Percentiles rank a stretch among this genome's conserved stretches.
Conservation (phyloP, 2,329 filamentous ascomycete genomes). For the Diaporthe sp. region DNA sequence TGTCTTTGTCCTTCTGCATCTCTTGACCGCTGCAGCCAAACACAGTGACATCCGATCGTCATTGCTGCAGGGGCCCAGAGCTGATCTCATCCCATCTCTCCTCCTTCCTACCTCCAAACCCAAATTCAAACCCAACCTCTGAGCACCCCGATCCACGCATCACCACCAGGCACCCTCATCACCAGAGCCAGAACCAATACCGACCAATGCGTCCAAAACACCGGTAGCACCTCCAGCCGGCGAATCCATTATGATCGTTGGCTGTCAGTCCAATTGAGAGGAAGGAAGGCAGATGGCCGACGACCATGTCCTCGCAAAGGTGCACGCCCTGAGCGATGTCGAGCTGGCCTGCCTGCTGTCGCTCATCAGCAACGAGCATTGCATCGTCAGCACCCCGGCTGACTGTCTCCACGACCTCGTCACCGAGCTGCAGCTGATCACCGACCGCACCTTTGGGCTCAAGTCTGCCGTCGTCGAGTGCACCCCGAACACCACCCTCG, state of each 20-base stretch:
- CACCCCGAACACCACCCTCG: slow-evolving; percentile 79
- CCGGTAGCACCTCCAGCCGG: slow-evolving; percentile 8
- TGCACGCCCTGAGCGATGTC: slow-evolving; percentile 86
- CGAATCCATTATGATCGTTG: slow-evolving; percentile 29
- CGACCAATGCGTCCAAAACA: background rate
- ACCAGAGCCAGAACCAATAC: background rate
- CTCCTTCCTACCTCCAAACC: background rate
- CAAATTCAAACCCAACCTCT: background rate
- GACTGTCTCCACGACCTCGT: slow-evolving; percentile 76
- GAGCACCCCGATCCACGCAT: background rate
- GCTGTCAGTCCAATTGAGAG: slow-evolving; percentile 5
- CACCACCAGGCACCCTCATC: slow-evolving; percentile 18
- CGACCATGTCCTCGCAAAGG: slow-evolving; percentile 73
- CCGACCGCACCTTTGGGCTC: slow-evolving; percentile 79
- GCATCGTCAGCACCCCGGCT: slow-evolving; percentile 82
- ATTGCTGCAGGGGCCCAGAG: slow-evolving; percentile 27
- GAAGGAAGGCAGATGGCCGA: slow-evolving; percentile 67
- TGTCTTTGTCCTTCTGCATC: background rate
- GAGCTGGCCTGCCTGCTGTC: slow-evolving; percentile 89
- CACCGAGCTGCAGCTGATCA: slow-evolving; percentile 80
- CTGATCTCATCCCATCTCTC: slow-evolving; percentile 22
- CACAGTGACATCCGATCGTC: slow-evolving; percentile 25
- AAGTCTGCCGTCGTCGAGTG: slow-evolving; percentile 80
- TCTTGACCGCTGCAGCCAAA: background rate
- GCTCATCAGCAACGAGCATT: slow-evolving; percentile 86